Percentiles rank a stretch among this genome's conserved stretches.
Evolutionary conservation across 805 yeast species (phyloP).

Genomic region (Metschnikowia henanensis): DNA sequence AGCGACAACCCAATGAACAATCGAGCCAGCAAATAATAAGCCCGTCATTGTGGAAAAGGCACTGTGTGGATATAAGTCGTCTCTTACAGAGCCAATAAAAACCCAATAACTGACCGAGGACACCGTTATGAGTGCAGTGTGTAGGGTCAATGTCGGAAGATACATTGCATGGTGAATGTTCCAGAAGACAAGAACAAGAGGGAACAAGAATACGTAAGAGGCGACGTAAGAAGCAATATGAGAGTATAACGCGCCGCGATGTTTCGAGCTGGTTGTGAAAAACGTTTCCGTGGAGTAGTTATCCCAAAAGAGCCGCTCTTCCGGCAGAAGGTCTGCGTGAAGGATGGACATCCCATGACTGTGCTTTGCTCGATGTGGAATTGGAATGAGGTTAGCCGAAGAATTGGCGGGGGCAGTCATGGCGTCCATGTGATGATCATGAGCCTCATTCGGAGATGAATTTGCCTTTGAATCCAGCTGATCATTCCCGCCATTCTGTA

Average conservation of each 20-base stretch:
- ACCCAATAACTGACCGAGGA: slow-evolving; percentile 57
- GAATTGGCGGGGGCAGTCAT: background rate
- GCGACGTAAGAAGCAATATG: slow-evolving; percentile 51
- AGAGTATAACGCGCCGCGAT: slow-evolving; percentile 49
- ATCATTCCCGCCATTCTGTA: too few species aligned
- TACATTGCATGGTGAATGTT: slow-evolving; percentile 52
- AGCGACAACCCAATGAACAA: slow-evolving; percentile 57
- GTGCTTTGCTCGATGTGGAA: slow-evolving; percentile 40
- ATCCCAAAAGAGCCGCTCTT: slow-evolving; percentile 77
- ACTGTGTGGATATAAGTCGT: slow-evolving; percentile 71
- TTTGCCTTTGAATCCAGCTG: background rate
- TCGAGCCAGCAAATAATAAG: slow-evolving; percentile 53
- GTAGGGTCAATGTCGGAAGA: slow-evolving; percentile 30
- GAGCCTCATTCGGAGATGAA: background rate
- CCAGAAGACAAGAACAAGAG: slow-evolving; percentile 64
- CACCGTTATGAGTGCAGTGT: slow-evolving; percentile 44
- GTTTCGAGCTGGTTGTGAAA: slow-evolving; percentile 53
- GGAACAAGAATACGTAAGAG: slow-evolving; percentile 59
- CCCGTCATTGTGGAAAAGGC: slow-evolving; percentile 68
- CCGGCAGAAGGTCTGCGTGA: slow-evolving; percentile 62
- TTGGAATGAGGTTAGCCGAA: slow-evolving; percentile 20
- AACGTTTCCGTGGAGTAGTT: slow-evolving; percentile 75
- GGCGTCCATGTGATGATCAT: background rate
- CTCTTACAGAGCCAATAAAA: slow-evolving; percentile 54
- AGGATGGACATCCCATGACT: slow-evolving; percentile 77